Conservation (phyloP, 495 filamentous ascomycete genomes). For the Tuber umbilicatum region DNA sequence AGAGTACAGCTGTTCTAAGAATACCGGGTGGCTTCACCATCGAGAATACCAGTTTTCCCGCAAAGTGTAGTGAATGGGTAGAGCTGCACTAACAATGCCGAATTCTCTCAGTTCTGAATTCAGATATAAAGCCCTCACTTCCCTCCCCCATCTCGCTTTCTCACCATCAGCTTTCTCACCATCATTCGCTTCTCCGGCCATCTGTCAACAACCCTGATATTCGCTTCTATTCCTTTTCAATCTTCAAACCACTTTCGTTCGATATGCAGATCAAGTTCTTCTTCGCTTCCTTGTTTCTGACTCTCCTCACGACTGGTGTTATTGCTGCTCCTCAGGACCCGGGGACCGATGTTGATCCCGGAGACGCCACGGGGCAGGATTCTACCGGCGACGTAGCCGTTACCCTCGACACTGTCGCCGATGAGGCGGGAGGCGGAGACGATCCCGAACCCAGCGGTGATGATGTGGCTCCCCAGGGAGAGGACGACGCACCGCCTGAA, state of each 20-base stretch:
- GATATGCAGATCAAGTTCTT: not conserved
- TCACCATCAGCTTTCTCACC: not conserved
- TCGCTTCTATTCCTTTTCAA: not conserved
- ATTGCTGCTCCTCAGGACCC: not conserved
- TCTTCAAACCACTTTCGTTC: not conserved
- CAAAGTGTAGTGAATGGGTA: not conserved
- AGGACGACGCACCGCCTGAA: no score
- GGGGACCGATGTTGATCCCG: no score
- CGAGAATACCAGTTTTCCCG: not conserved
- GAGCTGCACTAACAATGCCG: not conserved
- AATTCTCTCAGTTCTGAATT: not conserved
- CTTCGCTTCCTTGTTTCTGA: not conserved
- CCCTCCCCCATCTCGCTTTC: not conserved
- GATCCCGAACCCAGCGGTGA: no score
- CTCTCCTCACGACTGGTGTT: not conserved
- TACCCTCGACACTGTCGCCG: no score
- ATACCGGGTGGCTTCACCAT: not conserved
- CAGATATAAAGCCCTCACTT: not conserved
- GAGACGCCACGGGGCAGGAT: no score
- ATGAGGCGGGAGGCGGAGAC: no score
- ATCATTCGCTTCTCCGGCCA: not conserved
- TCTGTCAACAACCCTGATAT: not conserved
- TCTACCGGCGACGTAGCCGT: no score
- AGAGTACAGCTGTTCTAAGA: not conserved
- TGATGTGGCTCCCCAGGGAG: no score